Evolutionary conservation across 139 green algal species (phyloP).

Genomic region (Chlorella sp.): DNA sequence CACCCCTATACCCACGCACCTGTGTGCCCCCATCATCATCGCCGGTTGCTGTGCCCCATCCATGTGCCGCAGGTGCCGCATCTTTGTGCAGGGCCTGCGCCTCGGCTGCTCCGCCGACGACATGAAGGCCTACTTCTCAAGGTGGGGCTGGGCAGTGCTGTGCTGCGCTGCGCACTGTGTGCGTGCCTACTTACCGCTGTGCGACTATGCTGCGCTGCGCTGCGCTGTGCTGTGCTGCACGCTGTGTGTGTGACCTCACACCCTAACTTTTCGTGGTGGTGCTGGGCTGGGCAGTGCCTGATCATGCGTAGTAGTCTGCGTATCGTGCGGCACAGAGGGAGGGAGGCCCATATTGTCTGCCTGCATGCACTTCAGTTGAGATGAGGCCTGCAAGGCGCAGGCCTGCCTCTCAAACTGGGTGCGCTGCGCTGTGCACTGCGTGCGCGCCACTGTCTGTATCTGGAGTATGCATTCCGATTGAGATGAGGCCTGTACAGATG

Average conservation of each 20-base stretch:
- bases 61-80: slow-evolving; percentile 2
- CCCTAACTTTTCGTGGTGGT: too few relatives aligned
- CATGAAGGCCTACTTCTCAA: neutral
- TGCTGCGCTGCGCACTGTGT: neutral
- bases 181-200: too few relatives aligned
- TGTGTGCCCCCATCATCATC: neutral
- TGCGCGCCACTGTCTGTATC: too few relatives aligned
- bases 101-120: neutral
- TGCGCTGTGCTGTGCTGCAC: too few relatives aligned
- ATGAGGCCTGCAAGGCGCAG: too few relatives aligned
- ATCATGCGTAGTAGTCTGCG: too few relatives aligned
- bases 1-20: neutral
- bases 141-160: neutral
- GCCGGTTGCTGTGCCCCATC: neutral
- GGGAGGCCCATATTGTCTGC: too few relatives aligned
- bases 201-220: too few relatives aligned
- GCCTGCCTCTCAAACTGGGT: slow-evolving; percentile 5
- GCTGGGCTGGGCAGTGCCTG: too few relatives aligned
- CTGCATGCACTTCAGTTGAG: too few relatives aligned
- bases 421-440: neutral
- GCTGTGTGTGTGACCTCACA: too few relatives aligned
- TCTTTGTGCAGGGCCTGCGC: neutral
- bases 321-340: too few relatives aligned
- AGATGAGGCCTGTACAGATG: neutral
- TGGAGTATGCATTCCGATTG: neutral